phyloP scores from a whole-genome alignment of 306 rosid species.

The Dicorynia guianensis region DNA sequence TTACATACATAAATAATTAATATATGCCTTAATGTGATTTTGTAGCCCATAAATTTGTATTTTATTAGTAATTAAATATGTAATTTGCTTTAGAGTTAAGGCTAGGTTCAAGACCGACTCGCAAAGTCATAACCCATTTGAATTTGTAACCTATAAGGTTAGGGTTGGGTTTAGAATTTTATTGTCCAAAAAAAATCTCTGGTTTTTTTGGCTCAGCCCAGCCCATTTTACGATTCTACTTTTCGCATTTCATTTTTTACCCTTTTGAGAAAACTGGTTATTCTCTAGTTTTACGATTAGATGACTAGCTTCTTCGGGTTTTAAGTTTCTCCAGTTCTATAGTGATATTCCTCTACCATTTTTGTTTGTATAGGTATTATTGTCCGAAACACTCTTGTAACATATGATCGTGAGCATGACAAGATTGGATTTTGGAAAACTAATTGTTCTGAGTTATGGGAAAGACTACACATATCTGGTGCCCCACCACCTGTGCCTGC shows the following conservation, averaged over 20 bases:
- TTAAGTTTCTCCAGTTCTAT: constrained; percentile 29
- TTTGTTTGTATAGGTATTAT: constrained; percentile 67
- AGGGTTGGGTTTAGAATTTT: too few species aligned
- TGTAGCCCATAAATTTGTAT: too few species aligned
- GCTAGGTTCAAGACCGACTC: too few species aligned
- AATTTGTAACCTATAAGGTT: too few species aligned
- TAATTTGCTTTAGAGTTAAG: too few species aligned
- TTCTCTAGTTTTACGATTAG: constrained; percentile 26
- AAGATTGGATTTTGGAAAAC: constrained; percentile 98
- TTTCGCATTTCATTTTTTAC: constrained; percentile 33
- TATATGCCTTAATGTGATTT: too few species aligned
- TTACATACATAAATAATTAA: too few species aligned
- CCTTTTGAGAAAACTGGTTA: constrained; percentile 17
- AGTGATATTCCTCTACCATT: constrained; percentile 7
- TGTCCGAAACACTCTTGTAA: constrained; percentile 93
- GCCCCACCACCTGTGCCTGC: constrained; percentile 61
- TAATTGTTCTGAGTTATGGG: constrained; percentile 95
- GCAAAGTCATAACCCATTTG: too few species aligned
- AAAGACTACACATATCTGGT: constrained; percentile 65
- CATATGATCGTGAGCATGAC: constrained; percentile 79
- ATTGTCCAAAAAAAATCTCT: too few species aligned
- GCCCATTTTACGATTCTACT: too few species aligned
- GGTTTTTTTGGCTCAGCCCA: too few species aligned
- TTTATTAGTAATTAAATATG: too few species aligned
- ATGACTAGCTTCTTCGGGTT: constrained; percentile 15